A percentile compares a stretch with the other conserved stretches of the same genome.
phyloP scores from a whole-genome alignment of 345 rosid genomes.

The Salix suchowensis region DNA sequence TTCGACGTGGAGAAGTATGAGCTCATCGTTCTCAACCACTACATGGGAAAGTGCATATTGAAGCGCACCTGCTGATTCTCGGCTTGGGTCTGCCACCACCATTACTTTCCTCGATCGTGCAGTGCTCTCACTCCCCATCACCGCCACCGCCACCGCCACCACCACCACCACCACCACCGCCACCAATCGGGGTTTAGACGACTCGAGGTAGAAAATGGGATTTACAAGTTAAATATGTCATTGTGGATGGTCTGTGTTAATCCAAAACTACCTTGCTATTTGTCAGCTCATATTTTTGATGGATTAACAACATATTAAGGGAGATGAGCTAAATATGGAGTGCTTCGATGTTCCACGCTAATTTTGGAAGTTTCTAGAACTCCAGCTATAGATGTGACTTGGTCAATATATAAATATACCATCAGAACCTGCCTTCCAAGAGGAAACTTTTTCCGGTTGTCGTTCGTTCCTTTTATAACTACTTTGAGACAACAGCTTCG shows the following conservation, averaged over 20 bases:
- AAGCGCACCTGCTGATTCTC: slow-evolving; percentile 67
- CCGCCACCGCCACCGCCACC: neutral
- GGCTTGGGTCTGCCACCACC: slow-evolving; percentile 66
- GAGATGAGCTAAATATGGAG: neutral
- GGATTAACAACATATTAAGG: neutral
- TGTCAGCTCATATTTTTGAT: neutral
- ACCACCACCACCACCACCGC: neutral
- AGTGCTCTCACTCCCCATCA: slow-evolving; percentile 21
- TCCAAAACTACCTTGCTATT: neutral
- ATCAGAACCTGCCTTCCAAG: neutral
- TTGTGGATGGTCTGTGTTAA: neutral
- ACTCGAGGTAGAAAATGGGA: neutral
- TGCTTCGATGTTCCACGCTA: slow-evolving; percentile 6
- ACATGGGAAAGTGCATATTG: slow-evolving; percentile 69
- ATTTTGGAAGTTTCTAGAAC: slow-evolving; percentile 4
- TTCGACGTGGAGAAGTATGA: slow-evolving; percentile 56
- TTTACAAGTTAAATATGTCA: neutral
- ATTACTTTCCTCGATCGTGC: slow-evolving; percentile 49
- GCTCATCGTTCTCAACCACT: slow-evolving; percentile 57
- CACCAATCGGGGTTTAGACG: neutral
- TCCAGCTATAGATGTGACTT: neutral
- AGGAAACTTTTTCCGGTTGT: too few species aligned
- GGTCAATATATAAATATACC: slow-evolving; percentile 6
- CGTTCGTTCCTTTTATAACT: too few species aligned
- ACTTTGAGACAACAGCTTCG: too few species aligned